Evolutionary conservation across 768 basidiomycete genomes (phyloP), one percentile per base, ranked within the genome.

Genomic region (Russula ochroleuca): DNA sequence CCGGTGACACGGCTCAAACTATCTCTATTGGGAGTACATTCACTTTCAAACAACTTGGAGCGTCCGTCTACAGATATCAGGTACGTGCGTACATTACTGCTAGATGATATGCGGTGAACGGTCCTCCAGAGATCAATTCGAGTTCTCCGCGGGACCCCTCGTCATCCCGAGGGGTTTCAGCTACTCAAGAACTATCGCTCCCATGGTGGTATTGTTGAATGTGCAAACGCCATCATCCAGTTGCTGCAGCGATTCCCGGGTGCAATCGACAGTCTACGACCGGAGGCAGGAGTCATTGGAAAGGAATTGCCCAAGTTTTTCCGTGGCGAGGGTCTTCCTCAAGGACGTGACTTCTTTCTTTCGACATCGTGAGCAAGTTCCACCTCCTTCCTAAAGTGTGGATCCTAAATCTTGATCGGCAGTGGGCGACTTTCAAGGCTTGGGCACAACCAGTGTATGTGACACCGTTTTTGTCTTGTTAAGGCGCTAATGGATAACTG

Each of bases 1-100:
- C 87, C 1, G 89, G 90, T 0, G 89, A 91, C 69, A 90, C 89
- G 0, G 87, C 89, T 0, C 89, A 91, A 66, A 87, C 88, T 0
- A 90, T 91, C 43, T 84, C 86, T 0, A 80, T 82, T 0, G 89
- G 88, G 2, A 87, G 85, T 65, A 80, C 86, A 0, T 91, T 91
- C 67, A 75, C 84, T 11, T 91, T 91, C 70, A 76, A 86, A 59
- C 86, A 89, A 49, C 70, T 91, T 56, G 89, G 85, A 70, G 81
- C 88, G 0, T 88, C 87, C 66, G 66, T 88, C 33, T 83, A 80
- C 61, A 78, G 85, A 49, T 70, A 84, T 1, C 87, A 90, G 75
- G 88, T 86, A 58, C 48, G 73, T 21, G 35, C 28, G 15, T 15
- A 15, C 37, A 3, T n/a, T 17, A 40, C 25, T 9, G 1, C 19